Percentiles rank a stretch among this genome's conserved stretches.
phyloP scores from a whole-genome alignment of 495 filamentous ascomycete species.

The Gamarada debralockiae region DNA sequence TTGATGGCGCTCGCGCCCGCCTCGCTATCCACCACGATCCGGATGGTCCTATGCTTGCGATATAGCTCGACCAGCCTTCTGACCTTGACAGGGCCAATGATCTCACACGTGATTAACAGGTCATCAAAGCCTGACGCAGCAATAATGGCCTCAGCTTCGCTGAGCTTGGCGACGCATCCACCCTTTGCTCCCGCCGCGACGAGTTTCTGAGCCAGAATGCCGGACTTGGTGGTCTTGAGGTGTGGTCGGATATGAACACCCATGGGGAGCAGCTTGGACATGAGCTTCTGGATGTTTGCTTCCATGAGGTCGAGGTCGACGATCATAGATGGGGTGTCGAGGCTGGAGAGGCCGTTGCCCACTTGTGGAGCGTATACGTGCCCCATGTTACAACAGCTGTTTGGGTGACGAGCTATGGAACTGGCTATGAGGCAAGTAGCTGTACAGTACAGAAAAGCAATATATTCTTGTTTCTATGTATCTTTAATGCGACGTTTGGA shows the following conservation, averaged over 20 bases:
- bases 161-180: conserved; percentile 32
- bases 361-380: conserved; percentile 28
- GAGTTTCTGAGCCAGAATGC: conserved; percentile 25
- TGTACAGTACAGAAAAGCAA: too few species aligned
- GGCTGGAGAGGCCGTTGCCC: conserved; percentile 24
- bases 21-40: conserved; percentile 30
- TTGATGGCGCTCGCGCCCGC: conserved; percentile 26
- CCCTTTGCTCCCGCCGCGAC: conserved; percentile 27
- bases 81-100: conserved; percentile 28
- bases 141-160: conserved; percentile 31
- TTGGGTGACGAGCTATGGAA: too few species aligned
- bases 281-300: conserved; percentile 28
- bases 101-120: conserved; percentile 33
- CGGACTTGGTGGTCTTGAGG: conserved; percentile 33
- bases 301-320: conserved; percentile 32
- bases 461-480: too few species aligned
- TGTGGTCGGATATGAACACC: conserved; percentile 29
- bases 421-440: too few species aligned
- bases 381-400: too few species aligned
- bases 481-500: too few species aligned
- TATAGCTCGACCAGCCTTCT: conserved; percentile 26
- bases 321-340: conserved; percentile 35
- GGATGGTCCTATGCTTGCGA: conserved; percentile 16
- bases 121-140: conserved; percentile 28
- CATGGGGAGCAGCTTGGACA: conserved; percentile 22